Base-by-base conservation (phyloP, 306 rosid species). In the Quercus rubra region DNA sequence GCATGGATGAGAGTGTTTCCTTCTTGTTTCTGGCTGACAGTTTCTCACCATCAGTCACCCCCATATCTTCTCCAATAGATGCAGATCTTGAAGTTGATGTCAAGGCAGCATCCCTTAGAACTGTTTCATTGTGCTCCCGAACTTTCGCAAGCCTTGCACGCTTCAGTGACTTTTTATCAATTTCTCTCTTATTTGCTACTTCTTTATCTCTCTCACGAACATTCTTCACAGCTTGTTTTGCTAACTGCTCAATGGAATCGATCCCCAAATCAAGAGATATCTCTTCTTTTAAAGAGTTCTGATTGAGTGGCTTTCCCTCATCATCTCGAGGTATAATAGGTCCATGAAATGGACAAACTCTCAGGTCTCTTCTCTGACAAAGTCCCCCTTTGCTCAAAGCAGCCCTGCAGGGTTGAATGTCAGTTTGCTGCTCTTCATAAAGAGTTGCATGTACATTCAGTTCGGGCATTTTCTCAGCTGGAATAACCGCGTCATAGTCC, bases 341-440 rank as follows among this genome's bases (percentile, higher is more conserved):
- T 83, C 99, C 99, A 69, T 95, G 99, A 85, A 95, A 95, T 51
- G 97, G 99, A 74, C 99, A 95, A 61, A 87, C 77, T 88, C 74
- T 90, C 81, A 88, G 51, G 80, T 90, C 98, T 76, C 80, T 89
- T 83, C 99, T 88, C 77, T 82, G 88, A 83, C 99, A 95, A 62
- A 93, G 82, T 61, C 91, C 91, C 54, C 98, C 99, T 73, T 88
- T 95, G 18, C 88, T 91, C 88, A 93, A 82, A 77, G 98, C 96
- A 86, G 93, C 94, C 56, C 63, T 79, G 62, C 99, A 95, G 79
- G 96, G 96, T 85, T 80, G 92, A 70, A 83, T 85, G 74, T 89
- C 92, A 20, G 62, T 74, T 5, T 33, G 82, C 43, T 89, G 77
- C 78, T 89, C 91, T 73, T 73, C 73, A 79, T 89, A 89, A 17